Conservation (phyloP, 2,329 filamentous ascomycete species). For the Sporothrix brasiliensis region DNA sequence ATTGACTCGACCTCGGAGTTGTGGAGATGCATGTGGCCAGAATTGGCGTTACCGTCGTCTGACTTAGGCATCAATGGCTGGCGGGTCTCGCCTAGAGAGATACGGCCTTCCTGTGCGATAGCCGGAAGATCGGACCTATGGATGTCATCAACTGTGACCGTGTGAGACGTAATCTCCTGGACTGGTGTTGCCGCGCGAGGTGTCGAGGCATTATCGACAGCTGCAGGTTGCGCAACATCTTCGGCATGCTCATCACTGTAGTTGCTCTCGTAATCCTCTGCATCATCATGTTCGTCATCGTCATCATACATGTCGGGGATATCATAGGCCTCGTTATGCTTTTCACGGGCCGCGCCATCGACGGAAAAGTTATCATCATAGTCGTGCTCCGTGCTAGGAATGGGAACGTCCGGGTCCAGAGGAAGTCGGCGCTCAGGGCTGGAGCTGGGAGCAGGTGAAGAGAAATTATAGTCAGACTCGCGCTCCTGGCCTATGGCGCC, state of each 20-base stretch:
- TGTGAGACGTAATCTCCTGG: slow-evolving; percentile 37
- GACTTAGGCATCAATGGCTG: slow-evolving; percentile 32
- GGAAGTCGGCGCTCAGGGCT: slow-evolving; percentile 61
- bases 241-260: slow-evolving; percentile 54
- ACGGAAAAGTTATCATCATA: slow-evolving; percentile 31
- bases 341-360: slow-evolving; percentile 59
- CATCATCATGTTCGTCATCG: slow-evolving; percentile 50
- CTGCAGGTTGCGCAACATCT: slow-evolving; percentile 38
- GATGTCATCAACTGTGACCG: slow-evolving; percentile 33
- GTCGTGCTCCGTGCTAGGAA: slow-evolving; percentile 74
- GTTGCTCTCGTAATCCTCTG: slow-evolving; percentile 57
- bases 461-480: slow-evolving; percentile 66
- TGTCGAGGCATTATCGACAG: slow-evolving; percentile 56
- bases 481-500: slow-evolving; percentile 59
- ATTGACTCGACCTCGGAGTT: slow-evolving; percentile 34
- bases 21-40: slow-evolving; percentile 43
- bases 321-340: slow-evolving; percentile 45
- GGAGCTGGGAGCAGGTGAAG: slow-evolving; percentile 62
- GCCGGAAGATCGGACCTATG: slow-evolving; percentile 29
- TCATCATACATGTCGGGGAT: slow-evolving; percentile 49
- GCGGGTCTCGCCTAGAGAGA: slow-evolving; percentile 32
- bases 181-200: slow-evolving; percentile 53
- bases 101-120: slow-evolving; percentile 35
- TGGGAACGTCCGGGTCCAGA: slow-evolving; percentile 84
- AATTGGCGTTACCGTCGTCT: slow-evolving; percentile 46